These are phyloP conservation scores for Mortierella claussenii DNA, from an alignment of 192 early-diverging fungal species.

Conservation along the genomic window DNA sequence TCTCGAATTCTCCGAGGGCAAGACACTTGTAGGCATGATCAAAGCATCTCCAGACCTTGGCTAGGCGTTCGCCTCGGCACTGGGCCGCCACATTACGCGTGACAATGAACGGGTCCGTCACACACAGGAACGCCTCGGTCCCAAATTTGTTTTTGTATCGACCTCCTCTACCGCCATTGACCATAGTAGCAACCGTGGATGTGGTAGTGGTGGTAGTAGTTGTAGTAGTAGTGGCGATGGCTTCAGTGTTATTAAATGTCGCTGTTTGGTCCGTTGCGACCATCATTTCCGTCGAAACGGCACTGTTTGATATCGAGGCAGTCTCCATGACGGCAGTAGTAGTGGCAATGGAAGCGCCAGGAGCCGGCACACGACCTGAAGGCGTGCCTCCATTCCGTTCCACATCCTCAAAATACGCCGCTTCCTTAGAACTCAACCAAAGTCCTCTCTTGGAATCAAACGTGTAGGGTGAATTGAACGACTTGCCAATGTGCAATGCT, in stretches of 20 bases:
- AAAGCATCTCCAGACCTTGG: constrained; percentile 36
- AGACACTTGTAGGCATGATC: constrained; percentile 36
- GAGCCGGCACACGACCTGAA: constrained; percentile 5
- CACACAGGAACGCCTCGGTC: constrained; percentile 23
- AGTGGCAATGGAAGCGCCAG: constrained; percentile 2
- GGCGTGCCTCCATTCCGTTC: constrained; percentile 12
- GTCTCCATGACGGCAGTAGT: not conserved
- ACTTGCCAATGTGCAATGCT: no score
- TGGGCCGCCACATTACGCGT: constrained; percentile 33
- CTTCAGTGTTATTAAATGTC: no score
- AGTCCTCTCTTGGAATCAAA: constrained; percentile 13
- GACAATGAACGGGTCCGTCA: constrained; percentile 38
- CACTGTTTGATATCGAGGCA: no score
- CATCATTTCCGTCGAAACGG: no score
- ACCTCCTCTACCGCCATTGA: no score
- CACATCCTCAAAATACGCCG: constrained; percentile 24
- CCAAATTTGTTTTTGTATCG: no score
- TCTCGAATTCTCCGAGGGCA: constrained; percentile 14
- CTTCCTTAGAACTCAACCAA: constrained; percentile 14
- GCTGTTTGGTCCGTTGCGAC: no score
- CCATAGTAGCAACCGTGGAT: no score
- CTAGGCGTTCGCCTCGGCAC: constrained; percentile 26
- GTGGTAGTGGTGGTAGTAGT: no score
- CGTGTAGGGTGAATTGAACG: no score
- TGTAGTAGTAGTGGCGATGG: no score